Evolutionary conservation across 2,329 filamentous ascomycete genomes (phyloP).

Genomic region (Aspergillus arachidicola): DNA sequence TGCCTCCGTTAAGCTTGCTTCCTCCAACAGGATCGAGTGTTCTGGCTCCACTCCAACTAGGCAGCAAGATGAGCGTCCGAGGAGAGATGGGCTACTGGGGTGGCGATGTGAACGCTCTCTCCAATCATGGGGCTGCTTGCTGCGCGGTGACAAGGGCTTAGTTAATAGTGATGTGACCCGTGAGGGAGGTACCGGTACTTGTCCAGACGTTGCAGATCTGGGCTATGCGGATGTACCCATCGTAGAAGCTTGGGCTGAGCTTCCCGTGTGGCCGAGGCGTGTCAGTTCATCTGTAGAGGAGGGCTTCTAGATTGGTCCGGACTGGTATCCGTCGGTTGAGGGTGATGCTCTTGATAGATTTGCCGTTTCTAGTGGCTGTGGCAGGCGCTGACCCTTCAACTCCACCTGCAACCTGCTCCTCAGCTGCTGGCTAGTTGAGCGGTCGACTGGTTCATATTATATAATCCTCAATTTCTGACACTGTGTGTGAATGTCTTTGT

Average conservation of each 20-base stretch:
- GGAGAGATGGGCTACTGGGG: not conserved
- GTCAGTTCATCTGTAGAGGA: not conserved
- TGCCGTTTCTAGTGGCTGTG: not conserved
- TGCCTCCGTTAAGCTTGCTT: not conserved
- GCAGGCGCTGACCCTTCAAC: not conserved
- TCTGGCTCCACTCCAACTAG: conserved; percentile 20
- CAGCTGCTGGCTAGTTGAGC: not conserved
- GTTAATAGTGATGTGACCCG: conserved; percentile 7
- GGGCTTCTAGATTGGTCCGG: not conserved
- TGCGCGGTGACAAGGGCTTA: conserved; percentile 6
- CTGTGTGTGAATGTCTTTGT: not conserved
- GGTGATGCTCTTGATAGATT: not conserved
- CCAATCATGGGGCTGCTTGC: conserved; percentile 8
- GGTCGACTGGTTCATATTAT: not conserved
- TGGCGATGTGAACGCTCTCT: conserved; percentile 9
- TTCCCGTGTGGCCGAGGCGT: not conserved
- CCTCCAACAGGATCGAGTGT: conserved; percentile 10
- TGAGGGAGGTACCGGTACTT: conserved; percentile 12
- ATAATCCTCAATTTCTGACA: not conserved
- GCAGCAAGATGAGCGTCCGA: conserved; percentile 13
- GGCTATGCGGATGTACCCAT: conserved; percentile 3
- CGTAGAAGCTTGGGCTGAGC: not conserved
- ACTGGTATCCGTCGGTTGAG: not conserved
- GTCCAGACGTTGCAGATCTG: not conserved
- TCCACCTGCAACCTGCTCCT: not conserved